Percentiles rank a stretch among this genome's conserved stretches.
Conservation (phyloP, 164 flowering plant species). For the Sedum album region DNA sequence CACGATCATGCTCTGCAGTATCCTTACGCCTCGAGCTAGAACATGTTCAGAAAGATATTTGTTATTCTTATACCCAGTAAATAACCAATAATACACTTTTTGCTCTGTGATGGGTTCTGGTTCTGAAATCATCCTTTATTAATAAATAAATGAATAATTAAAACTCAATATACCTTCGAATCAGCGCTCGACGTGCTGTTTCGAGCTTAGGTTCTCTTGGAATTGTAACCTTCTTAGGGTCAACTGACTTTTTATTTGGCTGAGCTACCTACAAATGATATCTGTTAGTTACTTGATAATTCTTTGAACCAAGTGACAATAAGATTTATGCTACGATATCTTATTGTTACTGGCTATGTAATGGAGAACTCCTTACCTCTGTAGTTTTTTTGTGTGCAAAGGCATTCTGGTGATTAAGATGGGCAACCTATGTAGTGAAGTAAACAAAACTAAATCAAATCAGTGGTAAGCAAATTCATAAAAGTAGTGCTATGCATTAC, state of each 20-base stretch:
- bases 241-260: constrained; percentile 12
- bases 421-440: constrained; percentile 28
- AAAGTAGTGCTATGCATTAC: not conserved
- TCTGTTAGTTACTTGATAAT: not conserved
- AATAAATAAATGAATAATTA: not conserved
- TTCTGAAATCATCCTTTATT: too few relatives aligned
- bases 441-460: not conserved
- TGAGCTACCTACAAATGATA: constrained; percentile 27
- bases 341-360: not conserved
- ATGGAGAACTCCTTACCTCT: constrained; percentile 20
- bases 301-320: not conserved
- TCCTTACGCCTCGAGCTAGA: constrained; percentile 43
- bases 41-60: not conserved
- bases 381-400: constrained; percentile 30
- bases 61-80: not conserved
- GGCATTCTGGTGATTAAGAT: constrained; percentile 34
- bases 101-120: too few relatives aligned
- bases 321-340: not conserved
- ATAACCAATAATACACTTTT: not conserved
- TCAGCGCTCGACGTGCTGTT: constrained; percentile 67
- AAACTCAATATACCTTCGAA: constrained; percentile 19
- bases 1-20: constrained; percentile 19
- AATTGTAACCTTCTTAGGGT: constrained; percentile 43
- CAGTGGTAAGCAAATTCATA: not conserved
- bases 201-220: constrained; percentile 69